Conservation (phyloP, 2,329 filamentous ascomycete species). For the Sclerotinia glacialis region DNA sequence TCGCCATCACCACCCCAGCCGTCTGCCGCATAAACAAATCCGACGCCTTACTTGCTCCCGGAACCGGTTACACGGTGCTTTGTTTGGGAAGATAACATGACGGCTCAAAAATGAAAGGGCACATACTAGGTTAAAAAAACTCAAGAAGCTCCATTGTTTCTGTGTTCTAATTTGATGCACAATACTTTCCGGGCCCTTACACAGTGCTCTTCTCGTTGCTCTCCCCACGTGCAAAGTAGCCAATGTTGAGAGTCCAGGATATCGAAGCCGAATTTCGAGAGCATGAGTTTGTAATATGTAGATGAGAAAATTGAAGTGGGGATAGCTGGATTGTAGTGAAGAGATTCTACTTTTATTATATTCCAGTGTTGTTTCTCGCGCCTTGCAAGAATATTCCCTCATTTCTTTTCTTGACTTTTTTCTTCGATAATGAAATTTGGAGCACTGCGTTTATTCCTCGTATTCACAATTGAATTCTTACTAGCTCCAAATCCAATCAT, state of each 20-base stretch:
- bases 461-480: background rate
- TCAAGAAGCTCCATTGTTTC: slow-evolving; percentile 35
- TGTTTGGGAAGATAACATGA: background rate
- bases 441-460: slow-evolving; percentile 3
- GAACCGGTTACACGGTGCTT: slow-evolving; percentile 21
- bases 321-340: background rate
- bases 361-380: slow-evolving; percentile 18
- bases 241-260: slow-evolving; percentile 35
- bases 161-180: slow-evolving; percentile 31
- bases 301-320: slow-evolving; percentile 26
- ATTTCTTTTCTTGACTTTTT: background rate
- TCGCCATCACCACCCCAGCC: slow-evolving; percentile 8
- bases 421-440: background rate
- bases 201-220: slow-evolving; percentile 30
- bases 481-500: background rate
- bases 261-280: slow-evolving; percentile 32
- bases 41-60: background rate
- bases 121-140: slow-evolving; percentile 32
- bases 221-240: slow-evolving; percentile 36
- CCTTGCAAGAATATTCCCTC: background rate
- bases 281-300: slow-evolving; percentile 35
- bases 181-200: slow-evolving; percentile 30
- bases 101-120: background rate
- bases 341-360: background rate
- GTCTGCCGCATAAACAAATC: slow-evolving; percentile 19